A percentile compares a stretch with the other conserved stretches of the same genome.
These are phyloP conservation scores for Emmonsiellopsis sp. DNA, from an alignment of 2,329 filamentous ascomycete genomes.

Conservation along the genomic window DNA sequence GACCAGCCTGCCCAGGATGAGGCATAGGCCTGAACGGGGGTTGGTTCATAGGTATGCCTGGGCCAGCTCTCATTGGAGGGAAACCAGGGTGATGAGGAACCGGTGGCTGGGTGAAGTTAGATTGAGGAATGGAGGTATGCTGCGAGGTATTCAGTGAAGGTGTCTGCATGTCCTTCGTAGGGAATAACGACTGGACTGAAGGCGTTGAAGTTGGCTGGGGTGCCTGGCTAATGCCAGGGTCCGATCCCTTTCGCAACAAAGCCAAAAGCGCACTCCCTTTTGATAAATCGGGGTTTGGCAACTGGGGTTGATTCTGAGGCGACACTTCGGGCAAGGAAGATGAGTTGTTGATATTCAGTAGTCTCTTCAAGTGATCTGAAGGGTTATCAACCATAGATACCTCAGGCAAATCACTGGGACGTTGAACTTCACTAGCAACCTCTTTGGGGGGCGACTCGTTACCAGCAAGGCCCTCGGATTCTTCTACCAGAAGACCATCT, in stretches of 20 bases:
- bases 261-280: constrained; percentile 47
- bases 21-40: constrained; percentile 39
- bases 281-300: constrained; percentile 23
- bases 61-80: constrained; percentile 24
- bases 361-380: constrained; percentile 43
- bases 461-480: constrained; percentile 9
- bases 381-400: constrained; percentile 33
- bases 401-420: constrained; percentile 32
- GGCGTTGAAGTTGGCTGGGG: constrained; percentile 40
- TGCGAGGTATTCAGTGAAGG: background rate
- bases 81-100: constrained; percentile 39
- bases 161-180: constrained; percentile 12
- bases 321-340: constrained; percentile 8
- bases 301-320: constrained; percentile 11
- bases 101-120: background rate
- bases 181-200: constrained; percentile 43
- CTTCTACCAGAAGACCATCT: constrained; percentile 14
- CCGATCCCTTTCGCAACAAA: constrained; percentile 39
- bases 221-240: constrained; percentile 18
- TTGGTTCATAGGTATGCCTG: constrained; percentile 22
- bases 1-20: constrained; percentile 39
- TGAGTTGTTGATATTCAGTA: constrained; percentile 30
- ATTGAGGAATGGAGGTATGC: background rate
- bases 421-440: constrained; percentile 14
- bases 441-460: constrained; percentile 13